phyloP scores from a whole-genome alignment of 495 filamentous ascomycete species.

The Aspergillus diversus region DNA sequence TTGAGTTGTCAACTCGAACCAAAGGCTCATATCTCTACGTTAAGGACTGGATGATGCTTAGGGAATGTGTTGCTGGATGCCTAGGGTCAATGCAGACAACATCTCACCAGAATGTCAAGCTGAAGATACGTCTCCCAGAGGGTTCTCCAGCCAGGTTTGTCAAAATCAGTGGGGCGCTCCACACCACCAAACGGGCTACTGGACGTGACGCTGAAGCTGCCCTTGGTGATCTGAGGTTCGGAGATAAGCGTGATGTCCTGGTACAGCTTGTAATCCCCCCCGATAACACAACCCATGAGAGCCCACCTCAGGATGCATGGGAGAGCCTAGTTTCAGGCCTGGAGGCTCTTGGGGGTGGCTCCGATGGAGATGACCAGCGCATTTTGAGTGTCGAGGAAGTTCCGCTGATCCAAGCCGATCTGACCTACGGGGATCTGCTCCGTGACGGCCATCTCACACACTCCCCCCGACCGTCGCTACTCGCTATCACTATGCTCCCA shows the following conservation, averaged over 20 bases:
- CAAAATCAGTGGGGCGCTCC: constrained; percentile 96
- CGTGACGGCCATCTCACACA: constrained; percentile 89
- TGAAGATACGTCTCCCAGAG: constrained; percentile 92
- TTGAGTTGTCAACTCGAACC: constrained; percentile 91
- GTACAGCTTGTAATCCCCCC: constrained; percentile 93
- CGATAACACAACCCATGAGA: constrained; percentile 83
- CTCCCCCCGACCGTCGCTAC: constrained; percentile 81
- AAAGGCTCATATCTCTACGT: constrained; percentile 98
- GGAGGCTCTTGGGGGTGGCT: constrained; percentile 89
- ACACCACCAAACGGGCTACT: constrained; percentile 97
- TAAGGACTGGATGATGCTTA: constrained; percentile 99
- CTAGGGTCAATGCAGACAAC: constrained; percentile 91
- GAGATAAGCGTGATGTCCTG: constrained; percentile 96
- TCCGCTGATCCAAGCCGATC: constrained; percentile 92
- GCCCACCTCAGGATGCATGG: constrained; percentile 91
- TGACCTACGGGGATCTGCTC: constrained; percentile 92
- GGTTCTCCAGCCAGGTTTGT: constrained; percentile 97
- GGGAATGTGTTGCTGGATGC: constrained; percentile 95
- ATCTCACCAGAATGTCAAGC: constrained; percentile 98
- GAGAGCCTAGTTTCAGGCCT: constrained; percentile 95
- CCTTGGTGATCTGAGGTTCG: constrained; percentile 91
- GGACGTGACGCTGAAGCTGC: constrained; percentile 93
- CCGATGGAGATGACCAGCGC: constrained; percentile 85
- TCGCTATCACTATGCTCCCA: constrained; percentile 99
- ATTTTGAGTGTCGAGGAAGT: constrained; percentile 90